A percentile compares a stretch with the other conserved stretches of the same genome.
Evolutionary conservation across 2,329 filamentous ascomycete species (phyloP).

Genomic region (Pseudogymnoascus destructans): DNA sequence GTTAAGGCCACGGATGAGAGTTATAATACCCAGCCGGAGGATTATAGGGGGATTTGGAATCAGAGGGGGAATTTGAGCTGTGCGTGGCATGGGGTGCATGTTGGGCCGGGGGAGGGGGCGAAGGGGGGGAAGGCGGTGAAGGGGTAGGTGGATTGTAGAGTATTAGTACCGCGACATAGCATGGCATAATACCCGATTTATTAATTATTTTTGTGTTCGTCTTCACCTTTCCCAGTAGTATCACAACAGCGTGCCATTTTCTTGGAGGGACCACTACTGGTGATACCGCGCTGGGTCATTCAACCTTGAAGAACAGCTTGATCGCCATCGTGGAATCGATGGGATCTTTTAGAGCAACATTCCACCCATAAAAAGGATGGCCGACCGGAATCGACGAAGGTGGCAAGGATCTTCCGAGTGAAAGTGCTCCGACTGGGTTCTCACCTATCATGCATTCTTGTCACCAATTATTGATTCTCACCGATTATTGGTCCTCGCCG

Average conservation of each 20-base stretch:
- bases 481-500: neutral
- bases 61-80: constrained; percentile 51
- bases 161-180: neutral
- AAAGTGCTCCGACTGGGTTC: neutral
- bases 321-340: neutral
- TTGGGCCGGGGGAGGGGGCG: constrained; percentile 6
- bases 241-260: too few species aligned
- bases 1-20: constrained; percentile 54
- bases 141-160: neutral
- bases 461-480: neutral
- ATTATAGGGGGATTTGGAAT: constrained; percentile 47
- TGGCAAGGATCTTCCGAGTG: too few species aligned
- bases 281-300: too few species aligned
- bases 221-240: neutral
- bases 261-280: too few species aligned
- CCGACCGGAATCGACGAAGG: too few species aligned
- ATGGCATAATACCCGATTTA: neutral
- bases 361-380: neutral
- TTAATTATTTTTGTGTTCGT: constrained; percentile 10
- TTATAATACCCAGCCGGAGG: constrained; percentile 55
- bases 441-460: neutral
- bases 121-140: constrained; percentile 13
- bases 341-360: neutral
- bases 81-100: constrained; percentile 48
- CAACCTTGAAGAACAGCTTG: too few species aligned